Evolutionary conservation across 73 alveolate species (phyloP).

Genomic region (Effrenium voratum): DNA sequence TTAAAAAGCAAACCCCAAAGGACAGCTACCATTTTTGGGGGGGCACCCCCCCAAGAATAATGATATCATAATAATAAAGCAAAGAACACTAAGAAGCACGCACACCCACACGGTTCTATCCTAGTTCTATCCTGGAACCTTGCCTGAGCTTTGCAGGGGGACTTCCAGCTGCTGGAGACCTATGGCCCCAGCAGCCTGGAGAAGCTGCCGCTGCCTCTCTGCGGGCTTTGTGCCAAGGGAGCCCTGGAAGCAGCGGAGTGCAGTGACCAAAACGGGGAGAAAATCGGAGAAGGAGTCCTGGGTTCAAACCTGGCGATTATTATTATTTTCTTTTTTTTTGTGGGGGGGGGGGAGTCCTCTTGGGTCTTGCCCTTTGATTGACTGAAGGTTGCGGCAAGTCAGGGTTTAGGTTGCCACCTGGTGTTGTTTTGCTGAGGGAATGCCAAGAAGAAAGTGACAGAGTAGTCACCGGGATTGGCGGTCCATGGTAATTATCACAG

Average conservation of each 20-base stretch:
- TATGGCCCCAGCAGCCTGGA: constrained; percentile 33
- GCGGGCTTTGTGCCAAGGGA: constrained; percentile 69
- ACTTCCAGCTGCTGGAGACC: constrained; percentile 22
- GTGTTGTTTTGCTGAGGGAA: neutral
- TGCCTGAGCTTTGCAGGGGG: constrained; percentile 50
- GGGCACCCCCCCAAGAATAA: too few species aligned
- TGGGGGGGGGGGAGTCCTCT: neutral
- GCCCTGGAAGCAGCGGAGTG: neutral
- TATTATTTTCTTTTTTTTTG: neutral
- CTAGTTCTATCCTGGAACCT: too few species aligned
- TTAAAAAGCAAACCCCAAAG: too few species aligned
- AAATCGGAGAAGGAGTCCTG: neutral
- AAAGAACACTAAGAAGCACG: too few species aligned
- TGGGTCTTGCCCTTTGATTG: neutral
- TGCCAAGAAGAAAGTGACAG: too few species aligned
- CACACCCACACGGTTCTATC: too few species aligned
- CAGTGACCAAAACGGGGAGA: neutral
- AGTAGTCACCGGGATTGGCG: too few species aligned
- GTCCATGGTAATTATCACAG: too few species aligned
- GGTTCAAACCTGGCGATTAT: neutral
- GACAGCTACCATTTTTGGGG: too few species aligned
- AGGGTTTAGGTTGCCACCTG: neutral
- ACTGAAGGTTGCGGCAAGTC: neutral
- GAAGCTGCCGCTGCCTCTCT: constrained; percentile 45
- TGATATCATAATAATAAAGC: too few species aligned